These are phyloP conservation scores for Backusella macrospora DNA, from an alignment of 192 early-diverging fungal genomes.

Conservation along the genomic window DNA sequence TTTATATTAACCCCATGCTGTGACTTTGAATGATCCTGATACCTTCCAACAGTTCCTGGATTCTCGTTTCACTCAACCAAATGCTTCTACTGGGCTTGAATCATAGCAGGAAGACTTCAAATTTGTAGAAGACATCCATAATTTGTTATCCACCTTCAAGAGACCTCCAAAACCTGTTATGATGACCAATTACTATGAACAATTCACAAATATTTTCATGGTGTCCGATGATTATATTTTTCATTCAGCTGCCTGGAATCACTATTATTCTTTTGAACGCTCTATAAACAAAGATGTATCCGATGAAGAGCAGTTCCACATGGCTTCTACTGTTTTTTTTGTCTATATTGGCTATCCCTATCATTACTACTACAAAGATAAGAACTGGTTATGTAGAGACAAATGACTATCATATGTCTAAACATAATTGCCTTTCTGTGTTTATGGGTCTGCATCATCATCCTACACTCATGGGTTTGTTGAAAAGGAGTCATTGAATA, in stretches of 20 bases:
- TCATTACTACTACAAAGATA: conserved; percentile 83
- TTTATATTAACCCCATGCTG: conserved; percentile 85
- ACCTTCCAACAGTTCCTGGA: conserved; percentile 96
- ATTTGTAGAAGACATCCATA: conserved; percentile 96
- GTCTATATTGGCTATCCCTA: conserved; percentile 94
- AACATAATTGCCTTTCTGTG: conserved; percentile 76
- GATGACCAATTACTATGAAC: conserved; percentile 99
- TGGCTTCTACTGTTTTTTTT: conserved; percentile 91
- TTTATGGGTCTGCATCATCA: conserved; percentile 81
- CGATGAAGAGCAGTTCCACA: conserved; percentile 84
- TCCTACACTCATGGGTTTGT: conserved; percentile 86
- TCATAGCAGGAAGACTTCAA: conserved; percentile 99
- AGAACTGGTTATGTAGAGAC: conserved; percentile 68
- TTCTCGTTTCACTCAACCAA: conserved; percentile 92
- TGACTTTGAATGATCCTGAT: conserved; percentile 95
- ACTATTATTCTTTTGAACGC: conserved; percentile 77
- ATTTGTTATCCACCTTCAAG: conserved; percentile 86
- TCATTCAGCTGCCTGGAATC: conserved; percentile 95
- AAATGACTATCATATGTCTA: conserved; percentile 78
- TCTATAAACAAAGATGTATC: conserved; percentile 76
- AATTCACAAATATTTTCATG: conserved; percentile 93
- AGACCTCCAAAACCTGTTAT: conserved; percentile 89
- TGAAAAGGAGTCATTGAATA: conserved; percentile 89
- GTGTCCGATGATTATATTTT: conserved; percentile 97
- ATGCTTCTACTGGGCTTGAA: conserved; percentile 93